Evolutionary conservation across 2,329 filamentous ascomycete species (phyloP), one percentile per base, ranked within the genome.

Genomic region (Aspergillus sp.): DNA sequence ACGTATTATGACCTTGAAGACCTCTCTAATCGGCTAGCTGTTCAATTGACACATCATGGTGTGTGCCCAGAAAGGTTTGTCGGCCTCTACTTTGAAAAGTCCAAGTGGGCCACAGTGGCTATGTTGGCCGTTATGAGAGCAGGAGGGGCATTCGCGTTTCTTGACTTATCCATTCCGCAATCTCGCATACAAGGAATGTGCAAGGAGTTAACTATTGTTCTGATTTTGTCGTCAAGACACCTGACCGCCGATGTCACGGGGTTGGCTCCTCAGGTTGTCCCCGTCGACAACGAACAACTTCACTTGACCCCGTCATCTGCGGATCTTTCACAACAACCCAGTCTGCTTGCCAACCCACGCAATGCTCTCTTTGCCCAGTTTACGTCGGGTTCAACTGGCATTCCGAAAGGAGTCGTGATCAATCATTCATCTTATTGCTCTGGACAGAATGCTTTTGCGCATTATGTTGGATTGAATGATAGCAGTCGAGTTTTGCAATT

Each of bases 331-430:
- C 22, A 47, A 14, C 10, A 29, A 50, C 26, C 6, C 29, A n/a
- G 29, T 4, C 9, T 4, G 36, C 14, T 7, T 7, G 49, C 29
- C 24, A 24, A 24, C 4, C 45, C 45, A 14, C 20, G 3, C 7
- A 51, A 55, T 32, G 29, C 51, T 1, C 26, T 75, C 0, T 81
- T 77, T 53, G 31, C 79, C 0, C 74, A 73, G 39, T 80, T 78
- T 58, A 81, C 79, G 0, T 80, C 77, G 1, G 79, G 79, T 0
- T 74, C 73, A 4, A 80, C 78, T 1, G 78, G 79, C 1, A 69
- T 61, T 4, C 79, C 78, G 0, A 81, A 81, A 61, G 78, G 75
- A 0, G 74, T 79, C 4, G 22, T 74, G 4, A 75, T 72, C 57
- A 65, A 62, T 2, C 78, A 80, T 52, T 52, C 55, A 12, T 56